Percentiles rank a stretch among this genome's conserved stretches.
phyloP scores from a whole-genome alignment of 805 yeast genomes.

The Komagataella pastoris region DNA sequence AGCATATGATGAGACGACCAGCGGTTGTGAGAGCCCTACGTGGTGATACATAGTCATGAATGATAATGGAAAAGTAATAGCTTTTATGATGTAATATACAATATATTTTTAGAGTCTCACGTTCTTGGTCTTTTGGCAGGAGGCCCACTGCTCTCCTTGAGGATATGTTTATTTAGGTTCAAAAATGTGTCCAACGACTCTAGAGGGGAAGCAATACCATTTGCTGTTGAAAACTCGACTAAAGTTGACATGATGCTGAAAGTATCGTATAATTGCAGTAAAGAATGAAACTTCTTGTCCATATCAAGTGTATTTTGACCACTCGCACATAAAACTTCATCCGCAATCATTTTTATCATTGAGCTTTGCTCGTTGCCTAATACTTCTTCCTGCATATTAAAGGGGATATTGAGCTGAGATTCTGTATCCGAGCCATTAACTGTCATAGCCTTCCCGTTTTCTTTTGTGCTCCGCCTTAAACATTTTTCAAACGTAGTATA shows the following conservation, averaged over 20 bases:
- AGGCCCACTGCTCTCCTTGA: neutral
- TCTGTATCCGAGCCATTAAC: too few relatives aligned
- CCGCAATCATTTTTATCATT: neutral
- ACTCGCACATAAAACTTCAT: neutral
- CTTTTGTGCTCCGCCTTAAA: neutral
- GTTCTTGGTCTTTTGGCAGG: neutral
- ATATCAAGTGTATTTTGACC: neutral
- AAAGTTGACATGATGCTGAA: neutral
- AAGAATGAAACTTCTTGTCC: neutral
- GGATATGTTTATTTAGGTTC: neutral
- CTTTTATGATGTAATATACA: neutral
- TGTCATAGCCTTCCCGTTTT: neutral
- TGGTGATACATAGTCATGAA: neutral
- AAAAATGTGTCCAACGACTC: neutral
- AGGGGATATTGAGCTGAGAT: neutral
- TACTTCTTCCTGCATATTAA: neutral
- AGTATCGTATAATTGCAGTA: neutral
- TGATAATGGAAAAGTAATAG: neutral
- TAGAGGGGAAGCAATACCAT: neutral
- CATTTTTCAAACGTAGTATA: neutral
- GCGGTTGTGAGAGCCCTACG: constrained; percentile 72
- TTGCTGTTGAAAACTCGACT: neutral
- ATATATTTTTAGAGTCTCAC: neutral
- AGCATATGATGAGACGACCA: constrained; percentile 89
- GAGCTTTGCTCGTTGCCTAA: neutral